phyloP scores from a whole-genome alignment of 2,329 filamentous ascomycete species.

The Paracamarosporium sp. region DNA sequence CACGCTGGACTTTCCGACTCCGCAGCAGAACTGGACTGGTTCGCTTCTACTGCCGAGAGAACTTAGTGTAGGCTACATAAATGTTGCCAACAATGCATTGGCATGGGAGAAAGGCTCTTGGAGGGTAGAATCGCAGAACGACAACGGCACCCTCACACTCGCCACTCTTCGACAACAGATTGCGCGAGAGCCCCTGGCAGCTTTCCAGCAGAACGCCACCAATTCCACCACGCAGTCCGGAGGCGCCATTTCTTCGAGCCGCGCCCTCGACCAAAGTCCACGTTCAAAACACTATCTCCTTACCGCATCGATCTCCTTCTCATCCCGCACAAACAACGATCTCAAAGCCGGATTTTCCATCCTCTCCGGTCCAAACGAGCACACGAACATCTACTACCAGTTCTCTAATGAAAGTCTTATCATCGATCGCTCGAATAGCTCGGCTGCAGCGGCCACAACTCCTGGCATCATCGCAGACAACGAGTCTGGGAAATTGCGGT shows the following conservation, averaged over 20 bases:
- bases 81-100: constrained; percentile 52
- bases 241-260: constrained; percentile 13
- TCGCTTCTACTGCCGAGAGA: constrained; percentile 53
- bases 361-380: constrained; percentile 49
- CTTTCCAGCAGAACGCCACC: constrained; percentile 36
- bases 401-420: constrained; percentile 54
- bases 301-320: constrained; percentile 47
- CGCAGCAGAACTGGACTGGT: constrained; percentile 55
- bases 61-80: constrained; percentile 50
- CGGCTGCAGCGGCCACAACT: constrained; percentile 49
- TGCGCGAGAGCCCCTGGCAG: constrained; percentile 44
- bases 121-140: constrained; percentile 38
- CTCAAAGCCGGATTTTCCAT: constrained; percentile 53
- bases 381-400: constrained; percentile 54
- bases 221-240: constrained; percentile 20
- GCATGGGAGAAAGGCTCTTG: constrained; percentile 49
- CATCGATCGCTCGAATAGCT: constrained; percentile 51
- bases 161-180: constrained; percentile 49
- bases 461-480: constrained; percentile 47
- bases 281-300: constrained; percentile 51
- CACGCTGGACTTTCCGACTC: constrained; percentile 46
- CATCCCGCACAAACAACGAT: constrained; percentile 38
- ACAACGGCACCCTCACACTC: constrained; percentile 46
- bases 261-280: constrained; percentile 23
- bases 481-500: constrained; percentile 48